Evolutionary conservation across 257 asterid genomes (phyloP).

Genomic region (Solanum sitiens): DNA sequence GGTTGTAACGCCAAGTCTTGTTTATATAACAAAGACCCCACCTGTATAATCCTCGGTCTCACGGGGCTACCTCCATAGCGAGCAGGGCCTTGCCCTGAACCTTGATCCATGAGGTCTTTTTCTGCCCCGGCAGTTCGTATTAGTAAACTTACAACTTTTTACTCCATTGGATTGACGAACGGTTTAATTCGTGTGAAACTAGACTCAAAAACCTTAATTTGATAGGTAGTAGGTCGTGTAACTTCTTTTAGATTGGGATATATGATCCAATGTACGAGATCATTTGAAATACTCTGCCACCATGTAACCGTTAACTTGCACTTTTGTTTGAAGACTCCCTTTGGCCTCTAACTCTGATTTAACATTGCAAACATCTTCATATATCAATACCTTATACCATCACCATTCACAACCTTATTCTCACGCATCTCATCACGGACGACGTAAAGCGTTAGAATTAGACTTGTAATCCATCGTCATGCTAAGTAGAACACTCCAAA

Average conservation of each 20-base stretch:
- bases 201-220: background rate
- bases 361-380: background rate
- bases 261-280: background rate
- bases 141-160: background rate
- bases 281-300: background rate
- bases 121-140: background rate
- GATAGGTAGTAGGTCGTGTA: background rate
- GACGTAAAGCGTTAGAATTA: background rate
- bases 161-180: background rate
- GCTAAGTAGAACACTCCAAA: background rate
- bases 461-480: background rate
- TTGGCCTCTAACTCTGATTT: background rate
- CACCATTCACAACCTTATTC: background rate
- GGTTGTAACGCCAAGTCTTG: background rate
- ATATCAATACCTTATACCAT: background rate
- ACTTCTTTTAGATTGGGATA: background rate
- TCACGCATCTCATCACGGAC: background rate
- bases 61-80: background rate
- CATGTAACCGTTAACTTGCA: background rate
- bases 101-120: background rate
- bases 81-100: background rate
- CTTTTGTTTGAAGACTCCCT: background rate
- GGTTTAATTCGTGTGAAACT: background rate
- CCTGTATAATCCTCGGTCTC: background rate
- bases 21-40: background rate